phyloP scores from a whole-genome alignment of 495 filamentous ascomycete species.

The Astrothelium macrocarpum region DNA sequence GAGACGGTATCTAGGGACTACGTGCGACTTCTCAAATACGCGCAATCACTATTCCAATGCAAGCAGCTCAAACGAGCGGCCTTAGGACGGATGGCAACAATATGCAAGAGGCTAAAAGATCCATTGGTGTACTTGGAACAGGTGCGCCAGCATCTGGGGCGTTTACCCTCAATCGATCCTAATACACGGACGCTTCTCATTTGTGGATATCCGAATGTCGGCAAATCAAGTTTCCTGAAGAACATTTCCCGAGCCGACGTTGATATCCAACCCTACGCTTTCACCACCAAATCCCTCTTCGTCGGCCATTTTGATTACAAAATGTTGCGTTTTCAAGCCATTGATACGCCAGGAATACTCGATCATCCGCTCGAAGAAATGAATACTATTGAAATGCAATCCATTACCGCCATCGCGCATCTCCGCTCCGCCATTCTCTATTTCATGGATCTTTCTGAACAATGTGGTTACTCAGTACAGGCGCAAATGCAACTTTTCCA shows the following conservation, averaged over 20 bases:
- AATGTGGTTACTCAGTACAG: constrained; percentile 88
- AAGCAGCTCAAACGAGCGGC: constrained; percentile 86
- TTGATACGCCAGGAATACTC: constrained; percentile 85
- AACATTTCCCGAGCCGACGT: constrained; percentile 92
- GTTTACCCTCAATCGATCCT: constrained; percentile 94
- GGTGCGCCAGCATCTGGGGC: constrained; percentile 93
- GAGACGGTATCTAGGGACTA: constrained; percentile 94
- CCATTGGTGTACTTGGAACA: constrained; percentile 93
- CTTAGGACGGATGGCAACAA: constrained; percentile 91
- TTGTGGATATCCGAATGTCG: constrained; percentile 95
- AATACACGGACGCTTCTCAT: constrained; percentile 92
- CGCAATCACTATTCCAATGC: constrained; percentile 90
- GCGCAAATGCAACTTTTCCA: constrained; percentile 90
- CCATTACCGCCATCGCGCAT: constrained; percentile 94
- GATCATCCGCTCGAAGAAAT: constrained; percentile 98
- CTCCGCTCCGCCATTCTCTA: constrained; percentile 88
- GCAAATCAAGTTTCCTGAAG: constrained; percentile 89
- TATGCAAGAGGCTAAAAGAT: constrained; percentile 86
- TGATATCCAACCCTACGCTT: constrained; percentile 95
- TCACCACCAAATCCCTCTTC: constrained; percentile 95
- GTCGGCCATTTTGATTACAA: constrained; percentile 99
- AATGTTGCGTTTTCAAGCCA: constrained; percentile 86
- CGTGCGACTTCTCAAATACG: constrained; percentile 88
- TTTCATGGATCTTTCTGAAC: constrained; percentile 97
- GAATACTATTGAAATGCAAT: constrained; percentile 99